A percentile compares a stretch with the other conserved stretches of the same genome.
These are phyloP conservation scores for Mallotus nudiflorus DNA, from an alignment of 345 rosid species.

Conservation along the genomic window DNA sequence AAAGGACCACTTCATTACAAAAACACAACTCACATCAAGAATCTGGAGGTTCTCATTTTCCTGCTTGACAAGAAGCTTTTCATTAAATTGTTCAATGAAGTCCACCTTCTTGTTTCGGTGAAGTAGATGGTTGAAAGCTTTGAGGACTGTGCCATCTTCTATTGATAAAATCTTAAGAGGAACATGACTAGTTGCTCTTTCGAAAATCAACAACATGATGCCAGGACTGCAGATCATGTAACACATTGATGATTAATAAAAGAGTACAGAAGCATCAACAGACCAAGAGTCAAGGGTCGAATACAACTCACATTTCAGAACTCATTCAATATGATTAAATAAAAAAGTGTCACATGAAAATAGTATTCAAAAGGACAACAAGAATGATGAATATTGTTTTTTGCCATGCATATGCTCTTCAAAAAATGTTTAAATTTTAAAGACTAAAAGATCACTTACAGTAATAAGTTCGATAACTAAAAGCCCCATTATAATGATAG, in stretches of 20 bases:
- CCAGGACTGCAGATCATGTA: conserved; percentile 62
- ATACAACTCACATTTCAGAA: background rate
- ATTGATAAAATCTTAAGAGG: conserved; percentile 86
- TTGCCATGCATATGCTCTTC: background rate
- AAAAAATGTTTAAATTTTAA: background rate
- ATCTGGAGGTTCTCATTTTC: conserved; percentile 98
- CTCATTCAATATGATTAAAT: background rate
- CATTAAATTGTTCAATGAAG: conserved; percentile 96
- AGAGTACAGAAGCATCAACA: background rate
- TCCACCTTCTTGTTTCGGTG: conserved; percentile 97
- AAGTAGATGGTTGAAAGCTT: conserved; percentile 84
- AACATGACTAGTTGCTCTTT: conserved; percentile 72
- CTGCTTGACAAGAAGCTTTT: conserved; percentile 98
- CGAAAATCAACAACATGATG: conserved; percentile 90
- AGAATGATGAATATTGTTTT: background rate
- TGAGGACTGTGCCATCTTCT: conserved; percentile 97
- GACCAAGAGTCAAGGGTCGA: background rate
- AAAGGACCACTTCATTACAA: background rate
- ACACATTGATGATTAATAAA: conserved; percentile 14
- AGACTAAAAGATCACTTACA: background rate
- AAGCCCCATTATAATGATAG: background rate
- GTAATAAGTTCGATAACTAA: background rate
- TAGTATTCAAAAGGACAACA: background rate
- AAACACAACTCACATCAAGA: conserved; percentile 68
- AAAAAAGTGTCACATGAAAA: background rate